Evolutionary conservation across 352 stramenopile genomes (phyloP), one percentile per base, ranked within the genome.

Genomic region (Phytophthora citrophthora): DNA sequence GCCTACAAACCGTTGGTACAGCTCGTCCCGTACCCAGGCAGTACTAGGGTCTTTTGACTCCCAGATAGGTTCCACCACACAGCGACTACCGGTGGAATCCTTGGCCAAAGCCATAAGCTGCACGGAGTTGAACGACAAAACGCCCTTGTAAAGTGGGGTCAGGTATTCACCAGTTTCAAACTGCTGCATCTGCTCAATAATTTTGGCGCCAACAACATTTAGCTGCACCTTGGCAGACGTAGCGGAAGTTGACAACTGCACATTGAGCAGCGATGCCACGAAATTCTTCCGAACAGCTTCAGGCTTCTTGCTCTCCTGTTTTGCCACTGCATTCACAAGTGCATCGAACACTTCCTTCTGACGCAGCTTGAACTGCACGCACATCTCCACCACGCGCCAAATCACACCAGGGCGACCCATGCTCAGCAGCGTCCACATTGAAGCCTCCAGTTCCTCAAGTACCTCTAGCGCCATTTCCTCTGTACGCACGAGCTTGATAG

Each of bases 221-320:
- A 94, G 54, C 23, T 90, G 78, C 20, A 93, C 57, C 56, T 91
- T 90, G 24, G 76, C 72, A 27, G 59, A 81, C 12, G 55, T 69
- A 34, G 73, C 72, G 24, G 60, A 67, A 1, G 81, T 89, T n/a
- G 86, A 81, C 31, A 94, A 70, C 47, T 93, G 80, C 39, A 94
- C 61, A 31, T 60, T 71, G 5, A 94, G 72, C 38, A 94, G 68
- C 18, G 86, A 81, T 0, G 83, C 71, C 20, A 91, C 84, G 12
- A 91, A 79, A 18, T 85, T 70, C 51, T 85, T 86, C 10, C 72
- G 86, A 38, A 77, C 86, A 29, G 77, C 73, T 52, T 88, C 79
- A 6, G 86, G 86, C 49, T 94, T 94, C 69, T 90, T 93, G 70
- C 70, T 86, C 54, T 93, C 84, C 54, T 90, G 77, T 49, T 94